phyloP scores from a whole-genome alignment of 2,329 filamentous ascomycete genomes.

The Pyrenophora graminea region DNA sequence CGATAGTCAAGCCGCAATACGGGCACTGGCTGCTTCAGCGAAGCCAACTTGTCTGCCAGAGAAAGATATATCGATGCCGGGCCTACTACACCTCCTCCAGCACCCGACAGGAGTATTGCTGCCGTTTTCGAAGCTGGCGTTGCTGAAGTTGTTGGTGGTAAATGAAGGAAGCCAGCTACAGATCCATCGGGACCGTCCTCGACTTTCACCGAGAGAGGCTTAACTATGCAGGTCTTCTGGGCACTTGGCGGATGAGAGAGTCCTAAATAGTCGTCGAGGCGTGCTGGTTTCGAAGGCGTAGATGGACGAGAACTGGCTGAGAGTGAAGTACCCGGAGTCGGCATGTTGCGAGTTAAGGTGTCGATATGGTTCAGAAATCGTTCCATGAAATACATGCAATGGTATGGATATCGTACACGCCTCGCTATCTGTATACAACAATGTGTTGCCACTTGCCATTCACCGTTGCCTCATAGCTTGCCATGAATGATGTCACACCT shows the following conservation, averaged over 20 bases:
- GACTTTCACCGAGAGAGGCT: neutral
- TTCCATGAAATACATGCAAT: neutral
- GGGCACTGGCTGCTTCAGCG: neutral
- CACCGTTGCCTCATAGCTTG: neutral
- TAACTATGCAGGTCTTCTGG: neutral
- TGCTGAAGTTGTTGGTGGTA: neutral
- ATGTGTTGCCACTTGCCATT: neutral
- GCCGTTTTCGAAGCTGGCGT: neutral
- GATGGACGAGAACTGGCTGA: neutral
- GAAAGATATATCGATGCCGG: slow-evolving; percentile 4
- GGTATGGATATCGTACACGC: no score
- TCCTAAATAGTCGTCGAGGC: slow-evolving; percentile 1
- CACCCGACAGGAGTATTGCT: slow-evolving; percentile 1
- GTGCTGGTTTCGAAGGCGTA: neutral
- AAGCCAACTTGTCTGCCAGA: neutral
- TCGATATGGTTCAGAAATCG: slow-evolving; percentile 1
- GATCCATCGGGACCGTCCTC: slow-evolving; percentile 1
- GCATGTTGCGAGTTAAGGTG: neutral
- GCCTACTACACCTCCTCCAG: slow-evolving; percentile 1
- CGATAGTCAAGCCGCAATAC: slow-evolving; percentile 3
- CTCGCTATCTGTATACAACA: neutral
- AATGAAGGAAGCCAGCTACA: slow-evolving; percentile 1
- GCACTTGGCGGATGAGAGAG: neutral
- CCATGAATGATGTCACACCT: neutral
- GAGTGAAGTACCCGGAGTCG: neutral